Conservation (phyloP, 2,329 filamentous ascomycete genomes). For the Aureobasidium sp. region DNA sequence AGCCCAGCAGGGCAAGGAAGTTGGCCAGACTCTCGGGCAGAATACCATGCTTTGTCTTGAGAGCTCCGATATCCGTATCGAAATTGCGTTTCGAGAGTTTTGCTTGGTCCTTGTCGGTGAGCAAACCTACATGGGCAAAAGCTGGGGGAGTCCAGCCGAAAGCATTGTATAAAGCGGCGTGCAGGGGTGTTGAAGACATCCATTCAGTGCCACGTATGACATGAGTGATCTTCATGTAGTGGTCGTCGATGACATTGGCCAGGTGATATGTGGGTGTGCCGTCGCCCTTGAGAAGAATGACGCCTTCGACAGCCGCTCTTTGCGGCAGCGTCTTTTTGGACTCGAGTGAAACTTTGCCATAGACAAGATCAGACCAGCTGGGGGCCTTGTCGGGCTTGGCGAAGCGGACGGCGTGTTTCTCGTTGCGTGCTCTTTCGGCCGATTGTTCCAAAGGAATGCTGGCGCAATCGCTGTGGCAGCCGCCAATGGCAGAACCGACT, state of each 20-base stretch:
- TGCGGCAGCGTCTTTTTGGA: slow-evolving; percentile 21
- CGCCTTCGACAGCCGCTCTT: slow-evolving; percentile 44
- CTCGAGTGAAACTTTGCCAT: slow-evolving; percentile 51
- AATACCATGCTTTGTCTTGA: slow-evolving; percentile 50
- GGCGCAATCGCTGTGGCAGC: slow-evolving; percentile 68
- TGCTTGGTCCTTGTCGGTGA: slow-evolving; percentile 41
- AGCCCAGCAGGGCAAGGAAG: slow-evolving; percentile 79
- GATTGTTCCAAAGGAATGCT: slow-evolving; percentile 61
- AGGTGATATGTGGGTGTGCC: slow-evolving; percentile 94
- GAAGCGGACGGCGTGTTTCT: slow-evolving; percentile 72
- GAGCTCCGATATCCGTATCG: slow-evolving; percentile 53
- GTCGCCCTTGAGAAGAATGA: slow-evolving; percentile 84
- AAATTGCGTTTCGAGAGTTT: slow-evolving; percentile 74
- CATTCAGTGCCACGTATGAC: slow-evolving; percentile 94
- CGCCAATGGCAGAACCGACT: slow-evolving; percentile 46
- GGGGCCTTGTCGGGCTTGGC: slow-evolving; percentile 56
- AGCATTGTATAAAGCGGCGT: slow-evolving; percentile 50
- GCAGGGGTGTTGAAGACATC: slow-evolving; percentile 86
- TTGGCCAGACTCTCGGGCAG: slow-evolving; percentile 64
- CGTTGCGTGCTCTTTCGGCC: slow-evolving; percentile 61
- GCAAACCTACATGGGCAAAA: slow-evolving; percentile 44
- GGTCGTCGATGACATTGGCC: slow-evolving; percentile 94
- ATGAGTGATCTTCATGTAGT: slow-evolving; percentile 91
- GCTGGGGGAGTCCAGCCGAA: slow-evolving; percentile 43
- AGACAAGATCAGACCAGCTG: slow-evolving; percentile 69